A percentile compares a stretch with the other conserved stretches of the same genome.
phyloP scores from a whole-genome alignment of 2,329 filamentous ascomycete genomes.

The Zymoseptoria crescenta region DNA sequence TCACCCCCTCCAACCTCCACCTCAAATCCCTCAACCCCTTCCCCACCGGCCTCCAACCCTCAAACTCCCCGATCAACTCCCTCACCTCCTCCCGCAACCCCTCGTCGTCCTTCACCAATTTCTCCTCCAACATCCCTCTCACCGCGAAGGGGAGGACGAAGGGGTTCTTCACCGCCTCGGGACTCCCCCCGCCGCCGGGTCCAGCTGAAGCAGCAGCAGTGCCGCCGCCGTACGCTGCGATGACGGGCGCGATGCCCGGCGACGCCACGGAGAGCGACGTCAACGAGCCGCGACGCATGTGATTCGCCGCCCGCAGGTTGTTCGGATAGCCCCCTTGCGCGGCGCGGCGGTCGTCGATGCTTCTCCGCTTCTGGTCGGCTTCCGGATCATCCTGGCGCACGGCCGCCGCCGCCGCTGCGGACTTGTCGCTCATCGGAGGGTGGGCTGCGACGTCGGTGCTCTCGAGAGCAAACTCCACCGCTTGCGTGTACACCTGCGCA shows the following conservation, averaged over 20 bases:
- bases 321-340: conserved; percentile 23
- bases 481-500: conserved; percentile 65
- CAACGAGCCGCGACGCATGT: conserved; percentile 27
- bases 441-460: conserved; percentile 31
- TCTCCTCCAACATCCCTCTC: conserved; percentile 85
- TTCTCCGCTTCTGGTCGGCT: conserved; percentile 14
- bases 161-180: conserved; percentile 60
- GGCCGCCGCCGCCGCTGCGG: not conserved
- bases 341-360: conserved; percentile 13
- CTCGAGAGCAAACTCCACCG: conserved; percentile 41
- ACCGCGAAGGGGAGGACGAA: conserved; percentile 94
- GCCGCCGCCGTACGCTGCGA: conserved; percentile 38
- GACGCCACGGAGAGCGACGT: conserved; percentile 13
- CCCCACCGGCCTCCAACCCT: conserved; percentile 82
- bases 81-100: conserved; percentile 58
- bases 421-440: not conserved
- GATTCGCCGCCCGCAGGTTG: conserved; percentile 25
- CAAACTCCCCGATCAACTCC: conserved; percentile 76
- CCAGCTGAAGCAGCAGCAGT: too few relatives aligned
- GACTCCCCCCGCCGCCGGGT: too few relatives aligned
- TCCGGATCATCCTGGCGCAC: not conserved
- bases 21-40: conserved; percentile 95
- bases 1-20: conserved; percentile 83
- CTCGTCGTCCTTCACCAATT: conserved; percentile 76
- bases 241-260: conserved; percentile 26